phyloP scores from a whole-genome alignment of 768 basidiomycete species.

The Rhizopogon rudus region DNA sequence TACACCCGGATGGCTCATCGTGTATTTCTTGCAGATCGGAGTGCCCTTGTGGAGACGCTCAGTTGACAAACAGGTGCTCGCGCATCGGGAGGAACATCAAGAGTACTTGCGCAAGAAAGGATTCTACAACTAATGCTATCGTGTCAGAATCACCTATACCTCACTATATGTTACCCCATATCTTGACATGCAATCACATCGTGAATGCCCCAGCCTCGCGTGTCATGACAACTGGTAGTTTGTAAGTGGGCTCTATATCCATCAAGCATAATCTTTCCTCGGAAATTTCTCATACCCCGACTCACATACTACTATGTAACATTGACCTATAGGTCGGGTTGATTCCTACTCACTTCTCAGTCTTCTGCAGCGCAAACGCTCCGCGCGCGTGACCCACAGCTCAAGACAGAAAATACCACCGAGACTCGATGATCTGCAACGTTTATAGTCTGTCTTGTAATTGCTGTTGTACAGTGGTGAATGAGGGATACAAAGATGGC shows the following conservation, averaged over 20 bases:
- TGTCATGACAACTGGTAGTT: too few species aligned
- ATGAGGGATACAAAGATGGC: constrained; percentile 2
- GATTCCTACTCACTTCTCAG: too few species aligned
- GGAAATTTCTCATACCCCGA: too few species aligned
- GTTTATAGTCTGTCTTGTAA: constrained; percentile 3
- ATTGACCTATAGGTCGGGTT: too few species aligned
- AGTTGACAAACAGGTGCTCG: constrained; percentile 43
- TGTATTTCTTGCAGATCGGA: constrained; percentile 33
- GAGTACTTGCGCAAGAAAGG: constrained; percentile 39
- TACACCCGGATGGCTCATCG: neutral
- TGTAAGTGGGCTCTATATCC: too few species aligned
- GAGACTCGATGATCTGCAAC: neutral
- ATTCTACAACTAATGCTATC: constrained; percentile 28
- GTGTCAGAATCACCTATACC: neutral
- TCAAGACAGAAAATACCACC: neutral
- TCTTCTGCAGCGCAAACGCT: neutral
- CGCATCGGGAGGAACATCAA: constrained; percentile 42
- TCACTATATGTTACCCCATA: neutral
- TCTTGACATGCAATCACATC: neutral
- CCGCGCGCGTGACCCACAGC: neutral
- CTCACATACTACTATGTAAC: too few species aligned
- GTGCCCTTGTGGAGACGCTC: constrained; percentile 47
- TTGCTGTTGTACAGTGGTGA: constrained; percentile 18
- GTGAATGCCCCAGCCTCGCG: neutral
- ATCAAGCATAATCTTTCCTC: too few species aligned